These are phyloP conservation scores for Entophlyctis luteolus DNA, from an alignment of 192 early-diverging fungal genomes.

Conservation along the genomic window DNA sequence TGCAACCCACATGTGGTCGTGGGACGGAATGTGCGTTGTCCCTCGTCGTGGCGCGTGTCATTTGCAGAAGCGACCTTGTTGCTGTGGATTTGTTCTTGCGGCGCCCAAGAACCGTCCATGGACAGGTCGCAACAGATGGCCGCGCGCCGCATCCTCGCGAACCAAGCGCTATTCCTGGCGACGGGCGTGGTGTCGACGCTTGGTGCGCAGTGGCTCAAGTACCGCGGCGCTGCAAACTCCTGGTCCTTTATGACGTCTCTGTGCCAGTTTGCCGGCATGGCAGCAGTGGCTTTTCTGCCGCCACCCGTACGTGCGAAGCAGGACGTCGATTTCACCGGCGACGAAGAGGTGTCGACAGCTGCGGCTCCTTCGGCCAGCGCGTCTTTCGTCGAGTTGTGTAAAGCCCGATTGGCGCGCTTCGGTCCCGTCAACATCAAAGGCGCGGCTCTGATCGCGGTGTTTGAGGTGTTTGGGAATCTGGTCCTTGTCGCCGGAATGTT, in stretches of 20 bases:
- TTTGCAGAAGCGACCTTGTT: too few relatives aligned
- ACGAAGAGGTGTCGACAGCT: neutral
- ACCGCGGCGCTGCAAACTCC: slow-evolving; percentile 21
- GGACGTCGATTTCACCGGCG: neutral
- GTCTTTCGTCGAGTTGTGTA: neutral
- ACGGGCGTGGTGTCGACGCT: slow-evolving; percentile 15
- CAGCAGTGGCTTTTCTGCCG: slow-evolving; percentile 10
- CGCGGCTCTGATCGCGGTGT: neutral
- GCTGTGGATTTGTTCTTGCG: too few relatives aligned
- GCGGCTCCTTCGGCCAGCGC: neutral
- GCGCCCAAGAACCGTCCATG: too few relatives aligned
- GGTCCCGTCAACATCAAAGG: slow-evolving; percentile 6
- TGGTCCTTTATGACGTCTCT: slow-evolving; percentile 15
- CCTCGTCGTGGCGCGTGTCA: too few relatives aligned
- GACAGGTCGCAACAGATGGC: too few relatives aligned
- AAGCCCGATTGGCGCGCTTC: neutral
- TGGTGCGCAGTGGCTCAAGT: slow-evolving; percentile 26
- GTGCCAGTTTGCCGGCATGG: slow-evolving; percentile 16
- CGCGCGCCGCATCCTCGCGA: neutral
- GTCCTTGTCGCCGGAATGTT: slow-evolving; percentile 22
- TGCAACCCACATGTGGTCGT: too few relatives aligned
- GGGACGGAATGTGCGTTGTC: too few relatives aligned
- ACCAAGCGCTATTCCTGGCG: slow-evolving; percentile 18
- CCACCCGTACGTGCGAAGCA: neutral
- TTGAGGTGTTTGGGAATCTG: slow-evolving; percentile 21